Conservation (phyloP, 1,284 basidiomycete genomes). For the Moesziomyces antarcticus region DNA sequence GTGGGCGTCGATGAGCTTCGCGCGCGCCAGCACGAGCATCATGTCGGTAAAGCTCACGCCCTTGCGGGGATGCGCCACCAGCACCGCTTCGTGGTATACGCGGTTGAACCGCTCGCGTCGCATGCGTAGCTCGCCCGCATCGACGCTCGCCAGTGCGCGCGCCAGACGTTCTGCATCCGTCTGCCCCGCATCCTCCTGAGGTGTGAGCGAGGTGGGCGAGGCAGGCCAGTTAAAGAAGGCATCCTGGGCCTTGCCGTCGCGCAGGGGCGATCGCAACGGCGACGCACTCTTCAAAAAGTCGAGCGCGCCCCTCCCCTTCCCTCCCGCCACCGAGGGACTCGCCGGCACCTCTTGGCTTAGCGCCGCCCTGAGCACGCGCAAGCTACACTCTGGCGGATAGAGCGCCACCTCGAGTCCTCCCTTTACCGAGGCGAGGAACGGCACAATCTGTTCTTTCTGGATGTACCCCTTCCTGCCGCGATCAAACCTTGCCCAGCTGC, state of each 20-base stretch:
- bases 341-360: slow-evolving; percentile 4
- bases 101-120: slow-evolving; percentile 60
- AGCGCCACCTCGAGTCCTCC: slow-evolving; percentile 60
- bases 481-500: slow-evolving; percentile 88
- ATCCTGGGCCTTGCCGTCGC: slow-evolving; percentile 17
- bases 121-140: slow-evolving; percentile 51
- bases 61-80: slow-evolving; percentile 72
- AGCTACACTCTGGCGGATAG: slow-evolving; percentile 46
- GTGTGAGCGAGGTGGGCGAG: slow-evolving; percentile 15
- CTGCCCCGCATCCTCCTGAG: slow-evolving; percentile 2
- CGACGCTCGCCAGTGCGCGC: slow-evolving; percentile 26
- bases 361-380: slow-evolving; percentile 38
- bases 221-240: slow-evolving; percentile 28
- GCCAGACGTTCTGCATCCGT: slow-evolving; percentile 40
- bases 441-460: slow-evolving; percentile 77
- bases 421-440: slow-evolving; percentile 74
- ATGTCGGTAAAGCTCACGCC: slow-evolving; percentile 91
- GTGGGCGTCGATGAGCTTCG: slow-evolving; percentile 88
- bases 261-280: slow-evolving; percentile 32
- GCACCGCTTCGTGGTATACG: slow-evolving; percentile 61
- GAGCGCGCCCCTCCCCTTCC: slow-evolving; percentile 25
- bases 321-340: slow-evolving; percentile 9
- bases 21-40: slow-evolving; percentile 87
- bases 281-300: slow-evolving; percentile 36
- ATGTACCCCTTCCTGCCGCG: slow-evolving; percentile 83